Evolutionary conservation across 768 basidiomycete genomes (phyloP), one percentile per base, ranked within the genome.

Genomic region (Rossbeevera mucosa): DNA sequence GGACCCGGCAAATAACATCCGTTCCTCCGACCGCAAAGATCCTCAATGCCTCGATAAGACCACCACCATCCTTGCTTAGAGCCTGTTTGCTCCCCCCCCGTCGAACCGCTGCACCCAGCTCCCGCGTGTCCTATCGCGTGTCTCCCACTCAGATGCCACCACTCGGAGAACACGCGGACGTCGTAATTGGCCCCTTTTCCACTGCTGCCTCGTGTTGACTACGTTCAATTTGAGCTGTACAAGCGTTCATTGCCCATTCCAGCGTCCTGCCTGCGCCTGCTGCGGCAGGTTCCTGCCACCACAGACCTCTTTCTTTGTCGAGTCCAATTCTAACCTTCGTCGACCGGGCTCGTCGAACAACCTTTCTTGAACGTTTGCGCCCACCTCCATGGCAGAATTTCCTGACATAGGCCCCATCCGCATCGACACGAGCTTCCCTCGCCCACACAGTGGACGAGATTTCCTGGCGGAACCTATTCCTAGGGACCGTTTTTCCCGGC

Each of bases 401-500:
- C 52, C 59, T 9, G 67, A 68, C 14, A 6, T 58, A 20, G 42
- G 43, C 14, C 13, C 58, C 43, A 58, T 70, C 20, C 67, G 66
- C 41, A 48, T 70, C 40, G 69, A 69, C 42, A 69, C 69, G 7
- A 65, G 52, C 45, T 69, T 63, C 22, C 40, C 49, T n/a, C 64
- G 63, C 36, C 63, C 67, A 41, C 59, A 56, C 26, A 70, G 61
- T 24, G 60, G 64, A 18, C 58, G 68, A 26, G 68, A 70, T 12
- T 70, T 57, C 41, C 54, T 57, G 16, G 47, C 45, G 30, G 67
- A 69, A 4, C 47, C 64, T 1, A 8, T 48, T 13, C 47, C 57
- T 24, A 70, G 56, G 33, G 64, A 68, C 31, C 62, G 64, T 18
- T 66, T 64, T 46, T 70, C 67, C 16, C 64, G 68, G 22, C 55